A percentile compares a stretch with the other conserved stretches of the same genome.
These are phyloP conservation scores for Epichloe gansuensis DNA, from an alignment of 2,329 filamentous ascomycete genomes.

Conservation along the genomic window DNA sequence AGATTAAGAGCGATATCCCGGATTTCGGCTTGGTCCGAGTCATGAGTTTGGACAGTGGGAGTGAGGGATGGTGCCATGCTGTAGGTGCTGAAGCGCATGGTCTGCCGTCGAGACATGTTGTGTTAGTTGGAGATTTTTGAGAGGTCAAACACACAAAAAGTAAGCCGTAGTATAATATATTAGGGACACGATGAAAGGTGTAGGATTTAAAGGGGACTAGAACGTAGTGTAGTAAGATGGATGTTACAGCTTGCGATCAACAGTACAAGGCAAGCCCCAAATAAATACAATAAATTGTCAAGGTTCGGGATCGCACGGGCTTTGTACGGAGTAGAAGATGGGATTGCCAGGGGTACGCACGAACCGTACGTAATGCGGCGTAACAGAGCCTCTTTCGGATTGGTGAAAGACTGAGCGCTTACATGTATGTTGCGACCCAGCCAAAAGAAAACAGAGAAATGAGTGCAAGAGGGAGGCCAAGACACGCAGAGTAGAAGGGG, in stretches of 20 bases:
- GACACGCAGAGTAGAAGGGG: slow-evolving; percentile 5
- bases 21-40: slow-evolving; percentile 46
- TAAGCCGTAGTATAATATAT: neutral
- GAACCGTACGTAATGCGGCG: slow-evolving; percentile 1
- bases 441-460: neutral
- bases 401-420: neutral
- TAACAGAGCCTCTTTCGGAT: neutral
- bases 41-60: slow-evolving; percentile 37
- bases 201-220: neutral
- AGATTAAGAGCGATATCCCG: slow-evolving; percentile 66
- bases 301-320: neutral
- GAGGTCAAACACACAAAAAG: neutral
- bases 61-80: slow-evolving; percentile 51
- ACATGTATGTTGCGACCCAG: neutral
- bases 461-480: slow-evolving; percentile 6
- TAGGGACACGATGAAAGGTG: neutral
- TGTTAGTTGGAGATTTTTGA: neutral
- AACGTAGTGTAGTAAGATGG: neutral
- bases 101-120: slow-evolving; percentile 22
- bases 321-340: neutral
- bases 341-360: slow-evolving; percentile 4
- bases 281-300: neutral
- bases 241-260: neutral
- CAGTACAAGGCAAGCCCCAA: neutral
- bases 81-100: slow-evolving; percentile 47